Conservation (phyloP, 2,329 filamentous ascomycete genomes). For the Aspergillus fumigatus region DNA sequence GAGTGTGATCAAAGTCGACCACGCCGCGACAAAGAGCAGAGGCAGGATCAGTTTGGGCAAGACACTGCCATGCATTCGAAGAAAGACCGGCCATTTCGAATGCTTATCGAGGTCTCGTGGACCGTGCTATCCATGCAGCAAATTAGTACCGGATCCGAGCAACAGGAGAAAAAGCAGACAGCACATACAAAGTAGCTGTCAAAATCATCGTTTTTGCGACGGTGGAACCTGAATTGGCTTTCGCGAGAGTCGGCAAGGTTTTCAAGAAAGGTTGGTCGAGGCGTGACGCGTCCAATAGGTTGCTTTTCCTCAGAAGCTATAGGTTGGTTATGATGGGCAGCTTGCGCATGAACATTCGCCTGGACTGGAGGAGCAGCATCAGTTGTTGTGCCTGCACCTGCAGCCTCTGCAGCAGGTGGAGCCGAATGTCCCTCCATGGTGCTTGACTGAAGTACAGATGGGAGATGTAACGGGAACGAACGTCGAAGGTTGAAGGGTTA, state of each 20-base stretch:
- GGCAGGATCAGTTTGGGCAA: constrained; percentile 70
- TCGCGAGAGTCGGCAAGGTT: constrained; percentile 30
- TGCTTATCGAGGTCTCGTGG: constrained; percentile 68
- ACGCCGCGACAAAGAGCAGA: constrained; percentile 56
- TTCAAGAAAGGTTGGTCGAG: constrained; percentile 31
- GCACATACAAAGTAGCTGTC: constrained; percentile 58
- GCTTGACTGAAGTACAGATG: not conserved
- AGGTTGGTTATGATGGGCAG: constrained; percentile 4
- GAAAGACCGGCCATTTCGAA: constrained; percentile 71
- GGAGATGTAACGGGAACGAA: not conserved
- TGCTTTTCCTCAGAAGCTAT: constrained; percentile 20
- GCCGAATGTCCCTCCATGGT: constrained; percentile 1
- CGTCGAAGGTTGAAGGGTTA: not conserved
- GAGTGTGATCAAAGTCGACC: constrained; percentile 62
- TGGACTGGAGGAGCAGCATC: constrained; percentile 19
- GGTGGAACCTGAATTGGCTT: constrained; percentile 26
- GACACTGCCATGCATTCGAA: constrained; percentile 72
- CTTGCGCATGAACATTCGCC: constrained; percentile 11
- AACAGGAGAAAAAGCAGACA: not conserved
- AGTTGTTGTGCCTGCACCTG: constrained; percentile 3
- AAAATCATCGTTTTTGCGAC: constrained; percentile 42
- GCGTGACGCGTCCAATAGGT: constrained; percentile 21
- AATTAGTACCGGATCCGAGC: not conserved
- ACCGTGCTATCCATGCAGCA: constrained; percentile 20
- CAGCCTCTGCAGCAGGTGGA: constrained; percentile 9